These are phyloP conservation scores for Leccinum subspadiceum DNA, from an alignment of 1,284 basidiomycete species.

Conservation along the genomic window DNA sequence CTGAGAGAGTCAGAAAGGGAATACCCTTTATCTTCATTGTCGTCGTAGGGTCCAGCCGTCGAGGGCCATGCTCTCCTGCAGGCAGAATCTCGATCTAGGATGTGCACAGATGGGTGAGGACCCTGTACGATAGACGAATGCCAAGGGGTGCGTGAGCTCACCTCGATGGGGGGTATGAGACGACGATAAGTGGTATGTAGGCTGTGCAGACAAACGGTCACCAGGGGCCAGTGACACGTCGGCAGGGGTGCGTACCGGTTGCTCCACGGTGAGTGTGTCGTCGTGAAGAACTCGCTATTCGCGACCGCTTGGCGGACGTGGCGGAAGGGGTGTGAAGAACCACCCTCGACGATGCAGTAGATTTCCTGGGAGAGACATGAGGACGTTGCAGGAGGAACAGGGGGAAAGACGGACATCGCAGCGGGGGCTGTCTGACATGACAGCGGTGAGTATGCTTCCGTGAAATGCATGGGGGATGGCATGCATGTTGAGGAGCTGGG, in stretches of 20 bases:
- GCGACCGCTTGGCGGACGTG: constrained; percentile 53
- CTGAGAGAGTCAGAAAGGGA: constrained; percentile 74
- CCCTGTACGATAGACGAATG: neutral
- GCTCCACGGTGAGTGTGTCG: constrained; percentile 52
- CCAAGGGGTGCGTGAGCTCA: constrained; percentile 28
- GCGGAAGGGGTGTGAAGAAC: constrained; percentile 49
- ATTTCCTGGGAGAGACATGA: constrained; percentile 43
- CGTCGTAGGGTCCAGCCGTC: constrained; percentile 62
- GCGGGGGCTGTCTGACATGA: constrained; percentile 45
- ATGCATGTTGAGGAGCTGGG: constrained; percentile 38
- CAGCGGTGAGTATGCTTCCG: constrained; percentile 49
- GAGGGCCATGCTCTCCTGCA: constrained; percentile 76
- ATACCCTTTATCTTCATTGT: constrained; percentile 63
- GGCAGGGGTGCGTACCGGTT: constrained; percentile 41
- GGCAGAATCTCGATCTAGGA: constrained; percentile 75
- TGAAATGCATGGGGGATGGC: constrained; percentile 54
- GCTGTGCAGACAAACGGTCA: constrained; percentile 34
- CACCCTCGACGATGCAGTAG: constrained; percentile 56
- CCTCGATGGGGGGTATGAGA: constrained; percentile 43
- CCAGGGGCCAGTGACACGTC: constrained; percentile 5
- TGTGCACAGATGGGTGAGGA: neutral
- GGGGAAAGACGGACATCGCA: constrained; percentile 38
- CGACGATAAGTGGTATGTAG: constrained; percentile 57
- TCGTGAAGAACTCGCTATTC: constrained; percentile 41
- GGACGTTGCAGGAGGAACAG: constrained; percentile 39